Base-by-base conservation (phyloP, 192 early-diverging fungal genomes). In the Pilobolus umbonatus region DNA sequence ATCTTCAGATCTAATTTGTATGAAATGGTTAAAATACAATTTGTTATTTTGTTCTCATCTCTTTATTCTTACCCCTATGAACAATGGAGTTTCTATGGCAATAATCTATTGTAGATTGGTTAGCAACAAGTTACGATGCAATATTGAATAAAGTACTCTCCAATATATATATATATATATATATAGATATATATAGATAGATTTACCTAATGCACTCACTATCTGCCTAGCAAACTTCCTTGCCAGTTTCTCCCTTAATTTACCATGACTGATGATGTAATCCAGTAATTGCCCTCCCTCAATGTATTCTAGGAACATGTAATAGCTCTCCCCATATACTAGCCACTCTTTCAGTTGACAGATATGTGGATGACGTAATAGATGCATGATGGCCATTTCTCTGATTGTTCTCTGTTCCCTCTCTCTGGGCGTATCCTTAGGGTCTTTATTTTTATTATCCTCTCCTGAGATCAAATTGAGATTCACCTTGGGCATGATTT, bases 361-460 rank as follows among this genome's bases (percentile, higher is more conserved):
- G 48, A 93, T 93, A 65, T 93, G 82, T 29, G 90, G 89, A 53
- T 93, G 90, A 55, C 86, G 75, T 14, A 93, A 80, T 29, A 93
- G 73, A 45, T 88, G 84, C 45, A 93, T 78, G 49, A 90, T 82
- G 38, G 72, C 72, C 38, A 82, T 79, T 60, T 86, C 84, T 36
- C 91, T 76, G n/a, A 38, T 44, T 14, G 59, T 67, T n/a, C 65
- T 32, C 17, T 55, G 65, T 31, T 61, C 58, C 25, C 80, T 5
- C 70, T 75, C 57, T 69, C 82, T 44, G 55, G 75, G 42, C 8
- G 65, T 54, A 49, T 61, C 57, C 42, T 61, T 67, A 4, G 57
- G 65, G 24, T 67, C 65, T 24, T 54, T 59, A n/a, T 35, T 55
- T 36, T 54, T 62, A 19, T 42, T 10, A 9, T 15, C 28, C n/a